Percentiles rank a stretch among this genome's conserved stretches.
Evolutionary conservation across 177 flowering plant species (phyloP).

Genomic region (Tripterygium wilfordii): DNA sequence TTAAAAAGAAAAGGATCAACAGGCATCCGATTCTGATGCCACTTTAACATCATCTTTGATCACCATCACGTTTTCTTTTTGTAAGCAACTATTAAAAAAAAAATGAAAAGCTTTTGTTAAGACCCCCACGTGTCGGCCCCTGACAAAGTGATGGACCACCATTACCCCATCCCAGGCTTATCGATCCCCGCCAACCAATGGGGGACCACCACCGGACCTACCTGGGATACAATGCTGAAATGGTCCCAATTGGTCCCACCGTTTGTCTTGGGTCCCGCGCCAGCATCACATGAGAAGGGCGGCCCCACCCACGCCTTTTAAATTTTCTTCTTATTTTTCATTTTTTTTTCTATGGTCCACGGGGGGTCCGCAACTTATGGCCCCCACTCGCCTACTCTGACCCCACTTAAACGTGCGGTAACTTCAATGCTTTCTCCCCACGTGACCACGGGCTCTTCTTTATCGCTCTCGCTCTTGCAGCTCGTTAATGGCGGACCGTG

Average conservation of each 20-base stretch:
- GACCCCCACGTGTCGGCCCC: constrained; percentile 5
- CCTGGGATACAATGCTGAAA: constrained; percentile 13
- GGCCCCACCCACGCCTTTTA: neutral
- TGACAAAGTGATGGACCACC: neutral
- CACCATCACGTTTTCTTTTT: neutral
- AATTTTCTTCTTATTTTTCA: neutral
- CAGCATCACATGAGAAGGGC: constrained; percentile 16
- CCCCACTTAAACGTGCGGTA: constrained; percentile 25
- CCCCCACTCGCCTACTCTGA: constrained; percentile 12
- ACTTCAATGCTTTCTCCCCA: constrained; percentile 12
- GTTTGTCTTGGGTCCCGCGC: constrained; percentile 20
- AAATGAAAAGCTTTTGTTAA: too few relatives aligned
- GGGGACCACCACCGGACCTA: constrained; percentile 19
- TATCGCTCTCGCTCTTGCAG: neutral
- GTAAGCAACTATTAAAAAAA: neutral
- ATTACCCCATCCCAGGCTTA: neutral
- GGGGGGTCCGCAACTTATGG: constrained; percentile 7
- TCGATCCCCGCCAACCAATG: neutral
- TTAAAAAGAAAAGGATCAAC: too few relatives aligned
- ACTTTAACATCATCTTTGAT: too few relatives aligned
- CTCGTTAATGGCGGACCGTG: constrained; percentile 14
- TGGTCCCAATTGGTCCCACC: constrained; percentile 2
- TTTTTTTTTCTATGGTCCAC: constrained; percentile 14
- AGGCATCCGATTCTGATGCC: too few relatives aligned
- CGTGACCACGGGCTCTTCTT: constrained; percentile 28